These are phyloP conservation scores for Apiotrichum veenhuisii DNA, from an alignment of 1,284 basidiomycete species.

Conservation along the genomic window DNA sequence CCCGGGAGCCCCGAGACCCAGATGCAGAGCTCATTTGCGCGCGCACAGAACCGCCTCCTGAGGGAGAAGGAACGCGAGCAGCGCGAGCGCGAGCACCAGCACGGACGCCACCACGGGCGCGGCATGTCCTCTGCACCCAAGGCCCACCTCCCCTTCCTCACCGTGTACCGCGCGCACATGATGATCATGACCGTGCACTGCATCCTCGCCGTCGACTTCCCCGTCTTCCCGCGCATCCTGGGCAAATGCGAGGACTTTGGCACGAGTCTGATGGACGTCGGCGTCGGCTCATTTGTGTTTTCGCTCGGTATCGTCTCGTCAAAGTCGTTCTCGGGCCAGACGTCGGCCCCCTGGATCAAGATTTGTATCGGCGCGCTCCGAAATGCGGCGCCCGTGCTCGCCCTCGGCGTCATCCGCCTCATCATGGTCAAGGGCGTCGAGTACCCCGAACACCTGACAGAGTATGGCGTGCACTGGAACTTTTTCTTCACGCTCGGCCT, in stretches of 20 bases:
- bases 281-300: constrained; percentile 80
- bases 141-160: constrained; percentile 58
- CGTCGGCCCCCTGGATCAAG: background rate
- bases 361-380: constrained; percentile 37
- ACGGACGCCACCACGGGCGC: background rate
- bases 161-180: constrained; percentile 91
- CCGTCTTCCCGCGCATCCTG: constrained; percentile 77
- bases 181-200: constrained; percentile 86
- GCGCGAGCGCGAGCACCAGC: background rate
- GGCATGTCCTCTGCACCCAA: background rate
- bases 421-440: constrained; percentile 86
- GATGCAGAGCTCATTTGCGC: background rate
- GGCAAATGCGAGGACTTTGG: constrained; percentile 95
- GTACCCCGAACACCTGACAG: constrained; percentile 93
- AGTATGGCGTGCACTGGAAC: constrained; percentile 98
- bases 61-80: constrained; percentile 4
- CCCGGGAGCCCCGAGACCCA: background rate
- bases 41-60: background rate
- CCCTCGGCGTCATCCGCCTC: constrained; percentile 73
- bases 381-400: constrained; percentile 66
- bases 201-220: constrained; percentile 95
- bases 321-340: constrained; percentile 29
- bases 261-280: constrained; percentile 95
- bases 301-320: constrained; percentile 87
- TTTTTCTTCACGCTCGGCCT: constrained; percentile 92